Percentiles rank a stretch among this genome's conserved stretches.
These are phyloP conservation scores for Podospora fimiseda DNA, from an alignment of 495 filamentous ascomycete genomes.

Conservation along the genomic window DNA sequence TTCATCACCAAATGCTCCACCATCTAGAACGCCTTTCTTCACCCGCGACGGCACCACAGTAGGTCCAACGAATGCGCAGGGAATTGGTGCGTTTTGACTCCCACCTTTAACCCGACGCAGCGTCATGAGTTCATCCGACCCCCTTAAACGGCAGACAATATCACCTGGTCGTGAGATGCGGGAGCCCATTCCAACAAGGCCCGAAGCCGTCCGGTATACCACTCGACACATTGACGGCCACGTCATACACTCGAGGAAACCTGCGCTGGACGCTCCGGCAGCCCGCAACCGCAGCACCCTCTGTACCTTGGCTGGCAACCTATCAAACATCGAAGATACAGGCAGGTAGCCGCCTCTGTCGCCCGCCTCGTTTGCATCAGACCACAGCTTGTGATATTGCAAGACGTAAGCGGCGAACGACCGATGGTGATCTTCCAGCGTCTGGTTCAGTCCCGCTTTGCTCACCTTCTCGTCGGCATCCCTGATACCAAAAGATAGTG, in stretches of 20 bases:
- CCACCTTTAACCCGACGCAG: not conserved
- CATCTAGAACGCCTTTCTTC: conserved; percentile 1
- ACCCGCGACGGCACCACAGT: conserved; percentile 13
- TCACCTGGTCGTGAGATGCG: conserved; percentile 13
- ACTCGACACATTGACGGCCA: conserved; percentile 19
- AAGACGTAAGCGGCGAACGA: conserved; percentile 17
- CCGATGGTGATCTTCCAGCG: conserved; percentile 5
- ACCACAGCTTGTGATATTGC: conserved; percentile 8
- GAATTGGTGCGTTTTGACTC: not conserved
- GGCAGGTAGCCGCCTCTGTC: not conserved
- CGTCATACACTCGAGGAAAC: conserved; percentile 19
- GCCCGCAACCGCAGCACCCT: conserved; percentile 9
- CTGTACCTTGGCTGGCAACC: conserved; percentile 9
- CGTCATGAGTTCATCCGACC: conserved; percentile 12
- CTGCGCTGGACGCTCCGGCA: conserved; percentile 5
- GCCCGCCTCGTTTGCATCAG: not conserved
- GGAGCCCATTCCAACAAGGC: conserved; percentile 13
- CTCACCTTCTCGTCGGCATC: conserved; percentile 3
- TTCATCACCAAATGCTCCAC: not conserved
- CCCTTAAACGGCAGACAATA: conserved; percentile 14
- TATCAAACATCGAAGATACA: conserved; percentile 7
- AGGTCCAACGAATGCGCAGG: conserved; percentile 10
- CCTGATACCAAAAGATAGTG: conserved; percentile 9
- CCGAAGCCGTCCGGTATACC: conserved; percentile 12
- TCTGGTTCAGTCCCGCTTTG: conserved; percentile 7